Percentiles rank a stretch among this genome's conserved stretches.
phyloP scores from a whole-genome alignment of 495 filamentous ascomycete species.

The Stereocaulon alpinum region DNA sequence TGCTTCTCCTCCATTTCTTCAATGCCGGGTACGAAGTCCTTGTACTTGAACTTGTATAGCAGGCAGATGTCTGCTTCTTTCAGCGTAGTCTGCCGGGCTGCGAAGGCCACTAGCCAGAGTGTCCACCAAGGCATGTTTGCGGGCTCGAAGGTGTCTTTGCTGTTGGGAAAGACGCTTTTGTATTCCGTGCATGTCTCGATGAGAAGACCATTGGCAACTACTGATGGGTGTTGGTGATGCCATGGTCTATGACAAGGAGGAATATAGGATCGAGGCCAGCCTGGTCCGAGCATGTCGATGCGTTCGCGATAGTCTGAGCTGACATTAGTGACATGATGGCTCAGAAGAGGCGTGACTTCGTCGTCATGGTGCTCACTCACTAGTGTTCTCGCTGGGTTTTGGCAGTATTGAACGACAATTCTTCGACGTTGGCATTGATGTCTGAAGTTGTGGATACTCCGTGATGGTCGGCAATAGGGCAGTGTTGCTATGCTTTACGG shows the following conservation, averaged over 20 bases:
- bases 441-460: too few species aligned
- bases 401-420: too few species aligned
- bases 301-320: background rate
- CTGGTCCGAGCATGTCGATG: background rate
- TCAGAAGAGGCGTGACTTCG: background rate
- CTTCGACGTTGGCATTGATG: too few species aligned
- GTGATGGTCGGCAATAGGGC: too few species aligned
- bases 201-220: background rate
- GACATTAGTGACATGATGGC: background rate
- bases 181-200: background rate
- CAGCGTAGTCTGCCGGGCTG: background rate
- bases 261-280: background rate
- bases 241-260: background rate
- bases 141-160: background rate
- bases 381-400: too few species aligned
- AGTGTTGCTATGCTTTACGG: too few species aligned
- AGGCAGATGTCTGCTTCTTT: background rate
- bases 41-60: conserved; percentile 3
- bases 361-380: too few species aligned
- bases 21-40: background rate
- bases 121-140: conserved; percentile 5
- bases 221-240: background rate
- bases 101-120: background rate
- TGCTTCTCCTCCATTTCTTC: background rate
- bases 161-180: background rate